Base-by-base conservation (phyloP, 1,284 basidiomycete species). In the Ceratobasidium sp. region DNA sequence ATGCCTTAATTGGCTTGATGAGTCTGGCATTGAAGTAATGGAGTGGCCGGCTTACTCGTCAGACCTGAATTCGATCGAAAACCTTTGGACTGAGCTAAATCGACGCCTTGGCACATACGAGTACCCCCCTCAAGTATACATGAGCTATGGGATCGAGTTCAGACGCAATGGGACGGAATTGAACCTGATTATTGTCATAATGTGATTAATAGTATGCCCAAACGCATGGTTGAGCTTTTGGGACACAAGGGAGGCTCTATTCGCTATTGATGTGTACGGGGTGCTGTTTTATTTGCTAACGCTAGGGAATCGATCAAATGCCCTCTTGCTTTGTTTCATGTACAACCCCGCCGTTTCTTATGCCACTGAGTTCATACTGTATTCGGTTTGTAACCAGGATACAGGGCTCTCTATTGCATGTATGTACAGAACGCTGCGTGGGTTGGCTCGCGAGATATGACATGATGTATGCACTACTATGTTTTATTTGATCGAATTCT, bases 21-120 rank as follows among this genome's bases (percentile, higher is more conserved):
- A 59, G 12, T n/a, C 57, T 32, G 30, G 46, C n/a, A 60, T 73
- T 23, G 34, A 59, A 26, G 45, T 70, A 12, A 23, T 73, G 41
- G 26, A 46, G 26, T 71, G 72, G 72, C 65, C 43, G 1, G 21
- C 72, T 8, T 50, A 73, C 23, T 73, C 58, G 16, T 69, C 72
- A 36, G 72, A 73, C 39, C 55, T 73, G 21, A 73, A 71, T 62
- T 52, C 58, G 14, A 73, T 73, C 18, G 55, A 73, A 71, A 61
- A 71, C 43, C 28, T 71, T n/a, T 73, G 72, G 69, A 18, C 16
- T 28, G 50, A 70, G 26, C 36, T 73, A 64, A 73, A 60, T 30
- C 14, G 53, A 21, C 41, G 46, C n/a, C 61, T 73, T 41, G 34
- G 23, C 5, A 43, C 28, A 12, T 50, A 52, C 43, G 36, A 32